Base-by-base conservation (phyloP, 371 early-diverging fungal genomes). In the Mortierella polycephala region DNA sequence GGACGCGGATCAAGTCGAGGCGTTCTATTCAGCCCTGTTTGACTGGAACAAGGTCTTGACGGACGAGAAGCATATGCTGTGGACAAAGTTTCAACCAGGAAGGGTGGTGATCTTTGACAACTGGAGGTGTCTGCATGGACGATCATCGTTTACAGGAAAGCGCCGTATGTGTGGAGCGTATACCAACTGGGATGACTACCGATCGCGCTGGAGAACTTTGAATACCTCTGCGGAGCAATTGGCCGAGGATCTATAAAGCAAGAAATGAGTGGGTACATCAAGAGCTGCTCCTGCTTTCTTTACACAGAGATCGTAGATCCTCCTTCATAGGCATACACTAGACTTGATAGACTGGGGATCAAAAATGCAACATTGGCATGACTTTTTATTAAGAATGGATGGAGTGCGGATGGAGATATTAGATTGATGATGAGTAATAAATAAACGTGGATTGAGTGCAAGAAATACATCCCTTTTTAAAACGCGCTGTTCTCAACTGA, bases 111-210 rank as follows among this genome's bases (percentile, higher is more conserved):
- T 91, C 20, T 89, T 96, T 75, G 93, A 96, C 68, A 96, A 96
- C 70, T 94, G 94, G 93, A 85, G 96, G 54, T 91, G 92, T 11
- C 73, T 96, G 67, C 96, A 96, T 81, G 96, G 95, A 3, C 85
- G 96, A 7, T 85, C 87, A 21, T 85, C 87, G 8, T 96, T 94
- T 74, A 89, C 87, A 1, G 96, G 95, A 0, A 86, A 92, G 64
- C 81, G 96, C 42, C 82, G 90, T n/a, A 76, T 96, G 76, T 85
- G 87, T 61, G 96, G 96, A 18, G 86, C 88, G 11, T 96, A 96
- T 62, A 85, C 92, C 50, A 90, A 91, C 60, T 88, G 89, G 86
- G 96, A 96, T 82, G 95, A 96, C 73, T 95, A 89, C 70, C 83
- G 86, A 64, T 90, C 90, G 54, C 81, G 92, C 60, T 85, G 81